Base-by-base conservation (phyloP, 306 rosid genomes). In the Cicer chorassanicum region DNA sequence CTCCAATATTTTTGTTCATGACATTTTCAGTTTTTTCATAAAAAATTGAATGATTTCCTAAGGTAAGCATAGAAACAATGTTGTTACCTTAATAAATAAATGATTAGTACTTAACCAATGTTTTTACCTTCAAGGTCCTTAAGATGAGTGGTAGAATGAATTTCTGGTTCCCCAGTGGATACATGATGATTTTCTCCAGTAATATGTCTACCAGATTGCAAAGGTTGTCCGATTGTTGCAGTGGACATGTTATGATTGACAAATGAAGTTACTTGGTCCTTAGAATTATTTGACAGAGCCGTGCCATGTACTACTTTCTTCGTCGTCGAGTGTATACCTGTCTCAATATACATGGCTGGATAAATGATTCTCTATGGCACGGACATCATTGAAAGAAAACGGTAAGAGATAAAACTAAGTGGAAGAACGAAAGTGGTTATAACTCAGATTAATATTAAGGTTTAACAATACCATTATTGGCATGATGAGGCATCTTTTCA, bases 381-480 rank as follows among this genome's bases (percentile, higher is more conserved):
- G 66, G 16, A n/a, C 43, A 61, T 62, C 24, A 62, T 62, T 62
- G 24, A 14, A 40, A 14, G 12, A 43, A 65, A 18, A 18, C 44
- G 19, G 54, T 19, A 13, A 66, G 72, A 44, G 11, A 29, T 59
- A 12, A 24, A 59, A 59, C 65, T 9, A 29, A 63, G 24, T 38
- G 46, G 29, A 18, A 43, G 39, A 65, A 43, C 5, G 43, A 5
- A 19, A 43, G 70, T 16, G 70, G 39, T 65, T 65, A 43, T 43
- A 65, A 43, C 41, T 65, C 54, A 66, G 40, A 66, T 66, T 45
- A 12, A 66, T 6, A 66, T 6, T 19, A 41, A 12, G 2, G 39
- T 43, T 65, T 19, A 66, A 19, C 55, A 19, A 66, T 44, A 66
- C 72, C 72, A 43, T 66, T 40, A 66, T 44, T 66, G 16, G 54